Conservation (phyloP, 805 yeast species). For the Metschnikowia kunwiensis region DNA sequence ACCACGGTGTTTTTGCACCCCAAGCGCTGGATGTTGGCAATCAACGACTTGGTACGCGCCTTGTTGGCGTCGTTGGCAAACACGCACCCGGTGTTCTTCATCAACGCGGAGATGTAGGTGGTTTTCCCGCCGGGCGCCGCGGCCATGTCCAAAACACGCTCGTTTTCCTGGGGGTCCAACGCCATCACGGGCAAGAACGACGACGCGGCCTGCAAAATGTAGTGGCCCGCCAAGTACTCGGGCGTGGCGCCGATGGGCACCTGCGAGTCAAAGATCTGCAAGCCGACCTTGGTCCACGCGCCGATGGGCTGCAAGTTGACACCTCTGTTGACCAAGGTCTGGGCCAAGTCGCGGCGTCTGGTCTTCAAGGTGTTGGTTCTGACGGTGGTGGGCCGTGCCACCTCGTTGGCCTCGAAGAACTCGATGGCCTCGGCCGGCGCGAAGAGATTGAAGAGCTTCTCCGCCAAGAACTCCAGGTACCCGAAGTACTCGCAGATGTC, state of each 20-base stretch:
- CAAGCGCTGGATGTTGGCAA: conserved; percentile 95
- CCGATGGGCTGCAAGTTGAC: conserved; percentile 97
- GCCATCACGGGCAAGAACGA: conserved; percentile 98
- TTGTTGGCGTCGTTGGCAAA: conserved; percentile 97
- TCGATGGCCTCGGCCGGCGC: conserved; percentile 96
- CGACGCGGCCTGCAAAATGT: conserved; percentile 97
- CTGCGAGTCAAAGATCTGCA: conserved; percentile 95
- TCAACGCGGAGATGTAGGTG: conserved; percentile 88
- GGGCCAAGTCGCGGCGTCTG: conserved; percentile 93
- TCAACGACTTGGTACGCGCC: conserved; percentile 91
- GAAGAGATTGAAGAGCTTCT: conserved; percentile 85
- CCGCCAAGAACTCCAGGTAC: conserved; percentile 87
- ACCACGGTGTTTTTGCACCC: conserved; percentile 97
- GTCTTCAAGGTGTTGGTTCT: conserved; percentile 96
- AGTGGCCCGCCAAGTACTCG: conserved; percentile 96
- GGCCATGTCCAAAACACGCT: conserved; percentile 96
- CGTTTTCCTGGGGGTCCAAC: conserved; percentile 93
- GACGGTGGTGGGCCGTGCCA: conserved; percentile 92
- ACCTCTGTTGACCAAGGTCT: conserved; percentile 91
- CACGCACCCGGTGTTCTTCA: conserved; percentile 97
- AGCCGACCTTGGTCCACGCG: conserved; percentile 96
- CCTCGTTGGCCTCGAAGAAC: conserved; percentile 97
- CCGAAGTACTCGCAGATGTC: conserved; percentile 95
- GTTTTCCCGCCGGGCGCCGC: conserved; percentile 99
- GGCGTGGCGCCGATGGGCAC: conserved; percentile 99